phyloP scores from a whole-genome alignment of 2,329 filamentous ascomycete genomes.

The Zymoseptoria pseudotritici region DNA sequence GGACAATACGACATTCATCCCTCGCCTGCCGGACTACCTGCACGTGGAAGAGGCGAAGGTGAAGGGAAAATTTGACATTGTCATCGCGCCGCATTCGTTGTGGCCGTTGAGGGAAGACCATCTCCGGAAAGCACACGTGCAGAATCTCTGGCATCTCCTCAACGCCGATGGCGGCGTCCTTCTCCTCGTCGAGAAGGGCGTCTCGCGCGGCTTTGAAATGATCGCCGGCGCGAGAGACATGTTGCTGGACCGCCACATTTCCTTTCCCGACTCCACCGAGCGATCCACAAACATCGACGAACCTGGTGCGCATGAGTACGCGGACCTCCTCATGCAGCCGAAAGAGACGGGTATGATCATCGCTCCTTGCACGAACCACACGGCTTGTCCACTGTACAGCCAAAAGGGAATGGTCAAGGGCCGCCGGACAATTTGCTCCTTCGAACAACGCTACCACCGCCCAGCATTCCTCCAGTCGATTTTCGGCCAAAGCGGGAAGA shows the following conservation, averaged over 20 bases:
- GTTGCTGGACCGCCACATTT: conserved; percentile 67
- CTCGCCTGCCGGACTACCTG: conserved; percentile 80
- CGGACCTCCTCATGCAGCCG: conserved; percentile 10
- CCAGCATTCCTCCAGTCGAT: conserved; percentile 75
- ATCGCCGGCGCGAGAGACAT: conserved; percentile 77
- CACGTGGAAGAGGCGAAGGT: conserved; percentile 46
- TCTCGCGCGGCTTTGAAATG: conserved; percentile 85
- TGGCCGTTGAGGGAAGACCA: conserved; percentile 69
- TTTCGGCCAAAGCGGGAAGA: conserved; percentile 59
- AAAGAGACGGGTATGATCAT: conserved; percentile 59
- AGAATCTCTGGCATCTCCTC: conserved; percentile 84
- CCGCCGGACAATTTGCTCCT: conserved; percentile 85
- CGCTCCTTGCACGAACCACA: conserved; percentile 74
- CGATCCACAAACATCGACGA: conserved; percentile 10
- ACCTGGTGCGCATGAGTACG: conserved; percentile 8
- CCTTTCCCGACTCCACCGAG: conserved; percentile 43
- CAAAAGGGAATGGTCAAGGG: conserved; percentile 61
- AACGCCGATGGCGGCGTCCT: conserved; percentile 79
- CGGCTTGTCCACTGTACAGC: conserved; percentile 77
- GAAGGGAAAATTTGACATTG: conserved; percentile 67
- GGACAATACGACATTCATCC: conserved; percentile 85
- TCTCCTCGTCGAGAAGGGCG: conserved; percentile 81
- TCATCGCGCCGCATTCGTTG: conserved; percentile 80
- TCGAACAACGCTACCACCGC: conserved; percentile 79
- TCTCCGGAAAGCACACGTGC: conserved; percentile 67